phyloP scores from a whole-genome alignment of 306 rosid genomes.

The Comarum palustre region DNA sequence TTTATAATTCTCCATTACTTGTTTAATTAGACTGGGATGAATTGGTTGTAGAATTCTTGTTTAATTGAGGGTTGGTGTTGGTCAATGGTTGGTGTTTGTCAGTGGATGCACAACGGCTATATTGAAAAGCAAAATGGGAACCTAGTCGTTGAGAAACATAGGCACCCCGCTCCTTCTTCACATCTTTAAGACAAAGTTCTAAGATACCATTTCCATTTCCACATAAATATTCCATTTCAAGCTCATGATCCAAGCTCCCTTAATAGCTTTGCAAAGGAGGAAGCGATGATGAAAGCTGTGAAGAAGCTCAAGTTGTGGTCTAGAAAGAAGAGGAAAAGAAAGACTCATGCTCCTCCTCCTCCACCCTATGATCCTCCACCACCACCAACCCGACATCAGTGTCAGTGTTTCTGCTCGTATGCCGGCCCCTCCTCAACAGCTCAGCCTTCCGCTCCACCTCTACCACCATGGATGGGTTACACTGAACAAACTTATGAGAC shows the following conservation, averaged over 20 bases:
- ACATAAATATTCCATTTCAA: not conserved
- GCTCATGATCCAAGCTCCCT: not conserved
- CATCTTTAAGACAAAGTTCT: not conserved
- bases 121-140: constrained; percentile 25
- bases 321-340: constrained; percentile 47
- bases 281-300: constrained; percentile 45
- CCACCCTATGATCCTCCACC: constrained; percentile 27
- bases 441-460: constrained; percentile 70
- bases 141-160: not conserved
- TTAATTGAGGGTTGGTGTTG: not conserved
- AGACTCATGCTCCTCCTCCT: constrained; percentile 5
- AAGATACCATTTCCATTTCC: not conserved
- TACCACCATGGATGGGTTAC: constrained; percentile 74
- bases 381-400: not conserved
- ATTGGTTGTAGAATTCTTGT: not conserved
- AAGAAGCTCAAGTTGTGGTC: constrained; percentile 67
- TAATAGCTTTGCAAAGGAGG: not conserved
- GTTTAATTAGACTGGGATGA: not conserved
- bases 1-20: no score
- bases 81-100: not conserved
- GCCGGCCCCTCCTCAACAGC: constrained; percentile 10
- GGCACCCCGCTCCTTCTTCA: not conserved
- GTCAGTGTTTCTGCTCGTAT: constrained; percentile 27
- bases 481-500: no score
- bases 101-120: constrained; percentile 44